These are phyloP conservation scores for Colletotrichum somersetense DNA, from an alignment of 2,329 filamentous ascomycete genomes.

Conservation along the genomic window DNA sequence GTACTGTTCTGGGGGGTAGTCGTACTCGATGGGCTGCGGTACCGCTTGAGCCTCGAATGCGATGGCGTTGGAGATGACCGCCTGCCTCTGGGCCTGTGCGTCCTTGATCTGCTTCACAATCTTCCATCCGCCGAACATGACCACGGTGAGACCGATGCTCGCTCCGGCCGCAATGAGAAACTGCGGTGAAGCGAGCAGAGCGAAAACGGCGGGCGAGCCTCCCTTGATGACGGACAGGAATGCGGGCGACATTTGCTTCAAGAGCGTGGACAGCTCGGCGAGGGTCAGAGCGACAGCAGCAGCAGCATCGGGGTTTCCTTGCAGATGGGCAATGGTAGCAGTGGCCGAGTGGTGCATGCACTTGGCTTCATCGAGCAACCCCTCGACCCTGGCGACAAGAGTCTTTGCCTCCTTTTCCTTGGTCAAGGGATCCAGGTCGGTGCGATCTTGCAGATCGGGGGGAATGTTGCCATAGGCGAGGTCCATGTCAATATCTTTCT, in stretches of 20 bases:
- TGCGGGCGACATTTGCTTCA: slow-evolving; percentile 85
- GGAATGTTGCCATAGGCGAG: slow-evolving; percentile 90
- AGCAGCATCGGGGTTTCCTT: slow-evolving; percentile 82
- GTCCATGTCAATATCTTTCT: slow-evolving; percentile 83
- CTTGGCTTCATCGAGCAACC: slow-evolving; percentile 85
- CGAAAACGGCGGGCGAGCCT: slow-evolving; percentile 87
- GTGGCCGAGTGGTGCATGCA: slow-evolving; percentile 88
- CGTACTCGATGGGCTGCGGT: slow-evolving; percentile 36
- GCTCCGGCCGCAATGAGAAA: slow-evolving; percentile 94
- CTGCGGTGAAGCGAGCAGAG: slow-evolving; percentile 87
- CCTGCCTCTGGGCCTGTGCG: slow-evolving; percentile 48
- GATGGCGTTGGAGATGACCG: slow-evolving; percentile 45
- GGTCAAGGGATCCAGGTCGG: slow-evolving; percentile 64
- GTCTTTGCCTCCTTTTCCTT: slow-evolving; percentile 62
- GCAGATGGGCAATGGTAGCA: slow-evolving; percentile 81
- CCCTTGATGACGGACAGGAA: slow-evolving; percentile 82
- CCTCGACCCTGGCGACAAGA: slow-evolving; percentile 81
- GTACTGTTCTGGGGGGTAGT: slow-evolving; percentile 24
- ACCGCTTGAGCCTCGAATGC: slow-evolving; percentile 46
- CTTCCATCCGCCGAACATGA: slow-evolving; percentile 96
- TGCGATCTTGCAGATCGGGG: slow-evolving; percentile 69
- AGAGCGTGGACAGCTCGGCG: slow-evolving; percentile 87
- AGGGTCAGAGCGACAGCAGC: slow-evolving; percentile 94
- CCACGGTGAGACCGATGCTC: slow-evolving; percentile 91
- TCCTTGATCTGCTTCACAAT: slow-evolving; percentile 88